phyloP scores from a whole-genome alignment of 1,139 yeast genomes.

The Nadsonia commutata region DNA sequence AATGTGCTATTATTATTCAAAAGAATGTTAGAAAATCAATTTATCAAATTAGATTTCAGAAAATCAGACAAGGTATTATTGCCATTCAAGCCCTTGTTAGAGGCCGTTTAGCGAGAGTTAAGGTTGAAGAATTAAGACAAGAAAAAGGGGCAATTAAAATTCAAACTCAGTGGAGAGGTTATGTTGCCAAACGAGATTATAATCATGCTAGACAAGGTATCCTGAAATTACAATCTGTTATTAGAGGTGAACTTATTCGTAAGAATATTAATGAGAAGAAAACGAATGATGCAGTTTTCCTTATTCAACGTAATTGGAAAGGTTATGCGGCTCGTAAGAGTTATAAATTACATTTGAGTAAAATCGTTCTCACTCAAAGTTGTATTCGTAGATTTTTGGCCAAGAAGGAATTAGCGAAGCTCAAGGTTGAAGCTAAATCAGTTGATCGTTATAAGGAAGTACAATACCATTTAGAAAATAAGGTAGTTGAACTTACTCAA shows the following conservation, averaged over 20 bases:
- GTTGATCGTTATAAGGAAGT: conserved; percentile 83
- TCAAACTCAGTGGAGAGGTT: conserved; percentile 65
- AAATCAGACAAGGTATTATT: conserved; percentile 40
- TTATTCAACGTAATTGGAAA: conserved; percentile 57
- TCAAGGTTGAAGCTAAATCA: conserved; percentile 78
- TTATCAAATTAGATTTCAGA: conserved; percentile 47
- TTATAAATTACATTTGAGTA: conserved; percentile 29
- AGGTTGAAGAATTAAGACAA: conserved; percentile 45
- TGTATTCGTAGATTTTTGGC: conserved; percentile 69
- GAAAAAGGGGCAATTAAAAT: conserved; percentile 51
- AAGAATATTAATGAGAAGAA: conserved; percentile 32
- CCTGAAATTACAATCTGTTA: conserved; percentile 46
- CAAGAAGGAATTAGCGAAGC: conserved; percentile 40
- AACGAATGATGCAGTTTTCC: conserved; percentile 47
- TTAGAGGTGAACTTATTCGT: conserved; percentile 55
- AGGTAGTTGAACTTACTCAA: conserved; percentile 88
- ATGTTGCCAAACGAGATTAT: conserved; percentile 35
- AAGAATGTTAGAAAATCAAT: conserved; percentile 61
- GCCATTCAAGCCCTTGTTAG: conserved; percentile 47
- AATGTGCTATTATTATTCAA: conserved; percentile 74
- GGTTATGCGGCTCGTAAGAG: conserved; percentile 38
- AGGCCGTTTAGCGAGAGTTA: conserved; percentile 47
- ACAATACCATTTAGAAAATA: conserved; percentile 83
- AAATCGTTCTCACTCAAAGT: conserved; percentile 63
- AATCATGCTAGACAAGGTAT: conserved; percentile 35